phyloP scores from a whole-genome alignment of 1,284 basidiomycete species.

The Irpex rosettiformis region DNA sequence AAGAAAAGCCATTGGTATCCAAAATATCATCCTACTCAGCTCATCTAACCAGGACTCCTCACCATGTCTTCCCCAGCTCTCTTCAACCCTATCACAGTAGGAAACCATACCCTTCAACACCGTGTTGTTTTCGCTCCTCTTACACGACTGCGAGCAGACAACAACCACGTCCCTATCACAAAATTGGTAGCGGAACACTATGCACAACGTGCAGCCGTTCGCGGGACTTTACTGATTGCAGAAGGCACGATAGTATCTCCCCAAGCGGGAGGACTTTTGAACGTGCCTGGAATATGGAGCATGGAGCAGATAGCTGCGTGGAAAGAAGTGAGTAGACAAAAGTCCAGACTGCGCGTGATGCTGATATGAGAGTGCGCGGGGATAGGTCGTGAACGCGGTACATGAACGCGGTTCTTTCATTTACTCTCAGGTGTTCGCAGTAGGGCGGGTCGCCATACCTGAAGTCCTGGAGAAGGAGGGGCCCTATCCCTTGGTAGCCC shows the following conservation, averaged over 20 bases:
- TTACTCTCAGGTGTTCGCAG: slow-evolving; percentile 45
- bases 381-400: slow-evolving; percentile 27
- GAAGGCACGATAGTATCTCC: slow-evolving; percentile 43
- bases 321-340: slow-evolving; percentile 35
- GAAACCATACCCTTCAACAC: slow-evolving; percentile 30
- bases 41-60: not conserved
- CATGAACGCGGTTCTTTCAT: slow-evolving; percentile 36
- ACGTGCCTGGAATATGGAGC: slow-evolving; percentile 43
- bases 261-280: slow-evolving; percentile 33
- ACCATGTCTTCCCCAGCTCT: not conserved
- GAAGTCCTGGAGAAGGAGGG: slow-evolving; percentile 27
- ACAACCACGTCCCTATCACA: slow-evolving; percentile 25
- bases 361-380: not conserved
- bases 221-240: slow-evolving; percentile 46
- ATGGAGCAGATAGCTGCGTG: slow-evolving; percentile 43
- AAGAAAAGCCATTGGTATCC: too few species aligned
- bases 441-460: slow-evolving; percentile 36
- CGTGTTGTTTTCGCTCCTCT: slow-evolving; percentile 48
- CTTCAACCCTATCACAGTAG: not conserved
- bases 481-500: slow-evolving; percentile 30
- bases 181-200: slow-evolving; percentile 42
- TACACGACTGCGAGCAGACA: slow-evolving; percentile 36
- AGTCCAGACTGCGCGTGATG: not conserved
- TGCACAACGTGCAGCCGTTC: slow-evolving; percentile 11
- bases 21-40: too few species aligned